These are phyloP conservation scores for Fusarium oligoseptatum DNA, from an alignment of 2,329 filamentous ascomycete species.

Conservation along the genomic window DNA sequence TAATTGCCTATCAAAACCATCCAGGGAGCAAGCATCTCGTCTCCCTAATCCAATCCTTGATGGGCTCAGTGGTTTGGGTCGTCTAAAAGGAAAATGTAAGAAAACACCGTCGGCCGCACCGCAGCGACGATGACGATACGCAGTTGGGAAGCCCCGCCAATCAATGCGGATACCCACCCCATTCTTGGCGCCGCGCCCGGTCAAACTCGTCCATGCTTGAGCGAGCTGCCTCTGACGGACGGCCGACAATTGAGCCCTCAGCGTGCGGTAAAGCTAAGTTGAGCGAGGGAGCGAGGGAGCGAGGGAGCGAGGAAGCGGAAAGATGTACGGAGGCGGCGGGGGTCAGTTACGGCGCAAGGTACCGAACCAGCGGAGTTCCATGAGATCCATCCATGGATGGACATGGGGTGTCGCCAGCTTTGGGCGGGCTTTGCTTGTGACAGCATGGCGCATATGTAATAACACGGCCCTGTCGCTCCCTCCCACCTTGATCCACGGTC, in stretches of 20 bases:
- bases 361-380: constrained; percentile 17
- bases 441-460: constrained; percentile 34
- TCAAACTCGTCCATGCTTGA: constrained; percentile 30
- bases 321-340: constrained; percentile 27
- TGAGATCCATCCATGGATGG: background rate
- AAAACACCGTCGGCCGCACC: constrained; percentile 35
- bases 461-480: constrained; percentile 28
- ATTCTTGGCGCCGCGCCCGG: constrained; percentile 43
- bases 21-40: background rate
- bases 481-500: constrained; percentile 15
- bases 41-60: background rate
- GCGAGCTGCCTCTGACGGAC: background rate
- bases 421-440: constrained; percentile 24
- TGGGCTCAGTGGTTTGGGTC: background rate
- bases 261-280: constrained; percentile 37
- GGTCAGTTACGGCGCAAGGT: constrained; percentile 18
- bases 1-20: background rate
- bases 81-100: constrained; percentile 18
- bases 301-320: constrained; percentile 21
- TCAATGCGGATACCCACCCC: constrained; percentile 43
- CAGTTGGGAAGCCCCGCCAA: constrained; percentile 43
- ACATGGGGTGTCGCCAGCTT: background rate
- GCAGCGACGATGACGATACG: constrained; percentile 47
- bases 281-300: constrained; percentile 27
- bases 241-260: constrained; percentile 28